Base-by-base conservation (phyloP, 2,329 filamentous ascomycete species). In the Colletotrichum acutatum region DNA sequence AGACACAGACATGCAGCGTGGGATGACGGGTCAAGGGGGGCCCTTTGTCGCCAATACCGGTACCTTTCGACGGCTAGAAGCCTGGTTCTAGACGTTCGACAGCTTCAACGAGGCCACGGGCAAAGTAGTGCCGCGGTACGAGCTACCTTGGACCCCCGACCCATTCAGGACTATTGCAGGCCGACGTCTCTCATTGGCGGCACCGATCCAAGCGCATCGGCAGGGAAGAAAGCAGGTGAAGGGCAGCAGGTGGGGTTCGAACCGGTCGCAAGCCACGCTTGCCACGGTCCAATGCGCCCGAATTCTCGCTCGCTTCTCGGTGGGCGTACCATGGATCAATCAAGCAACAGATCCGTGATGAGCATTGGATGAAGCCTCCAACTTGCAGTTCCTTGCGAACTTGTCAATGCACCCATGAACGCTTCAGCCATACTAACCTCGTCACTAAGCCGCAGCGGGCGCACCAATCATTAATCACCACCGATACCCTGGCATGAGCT, bases 331-430 rank as follows among this genome's bases (percentile, higher is more conserved):
- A 62, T 28, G 53, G 63, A 63, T 74, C 68, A 72, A 63, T 63
- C 71, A 42, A 74, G 71, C 62, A 74, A 72, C 68, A 54, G 68
- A 72, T 72, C 68, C 68, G 71, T 63, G 62, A 68, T 59, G 57
- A 71, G 46, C 32, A 61, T 49, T n/a, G 34, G 59, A 67, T 53
- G 46, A 62, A 71, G 66, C 34, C 65, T 64, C 32, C 59, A 63
- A 37, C 42, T 46, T 49, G 53, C 59, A 54, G 22, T 59, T 64
- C 66, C 59, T 59, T 64, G 69, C 42, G 49, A 62, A n/a, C 26
- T 30, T 32, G 8, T 62, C 56, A 30, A 62, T 65, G 53, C 57
- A 58, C 19, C 19, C 52, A 49, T 24, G 37, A 26, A 54, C 58
- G 30, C 37, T 28, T 54, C 32, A 56, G n/a, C 19, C 61, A 54